Conservation (phyloP, 2,329 filamentous ascomycete genomes). For the Dactylonectria macrodidyma region DNA sequence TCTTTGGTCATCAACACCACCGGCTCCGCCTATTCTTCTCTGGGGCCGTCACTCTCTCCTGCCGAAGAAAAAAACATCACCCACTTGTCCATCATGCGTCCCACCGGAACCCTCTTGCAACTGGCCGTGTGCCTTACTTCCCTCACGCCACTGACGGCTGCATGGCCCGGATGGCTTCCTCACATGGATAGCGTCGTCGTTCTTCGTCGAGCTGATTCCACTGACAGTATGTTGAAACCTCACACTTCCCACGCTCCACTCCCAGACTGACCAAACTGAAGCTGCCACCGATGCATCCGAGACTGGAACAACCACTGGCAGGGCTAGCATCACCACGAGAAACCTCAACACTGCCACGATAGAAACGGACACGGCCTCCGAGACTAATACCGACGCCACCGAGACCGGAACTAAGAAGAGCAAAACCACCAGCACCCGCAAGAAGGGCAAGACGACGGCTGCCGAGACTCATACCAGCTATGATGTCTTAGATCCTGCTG, state of each 20-base stretch:
- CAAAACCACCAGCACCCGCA: constrained; percentile 43
- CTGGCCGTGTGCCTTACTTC: constrained; percentile 66
- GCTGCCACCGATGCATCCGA: constrained; percentile 23
- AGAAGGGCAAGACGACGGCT: constrained; percentile 44
- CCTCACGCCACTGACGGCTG: constrained; percentile 65
- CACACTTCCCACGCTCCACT: constrained; percentile 20
- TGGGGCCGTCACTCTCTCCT: constrained; percentile 12
- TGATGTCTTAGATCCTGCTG: constrained; percentile 62
- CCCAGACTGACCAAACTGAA: background rate
- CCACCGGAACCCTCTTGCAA: constrained; percentile 61
- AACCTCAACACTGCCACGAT: constrained; percentile 40
- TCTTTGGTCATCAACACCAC: constrained; percentile 20
- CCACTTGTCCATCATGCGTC: constrained; percentile 62
- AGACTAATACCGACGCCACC: constrained; percentile 32
- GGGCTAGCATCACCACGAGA: constrained; percentile 47
- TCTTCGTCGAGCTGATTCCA: constrained; percentile 61
- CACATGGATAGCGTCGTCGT: constrained; percentile 68
- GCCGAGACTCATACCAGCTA: constrained; percentile 57
- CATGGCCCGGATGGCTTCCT: constrained; percentile 71
- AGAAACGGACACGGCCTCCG: background rate
- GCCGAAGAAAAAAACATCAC: constrained; percentile 10
- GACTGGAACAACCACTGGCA: constrained; percentile 40
- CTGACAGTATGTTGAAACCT: constrained; percentile 30
- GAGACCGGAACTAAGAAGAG: constrained; percentile 33
- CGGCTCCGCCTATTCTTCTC: background rate